phyloP scores from a whole-genome alignment of 1,284 basidiomycete species.

The Pascua sp. region DNA sequence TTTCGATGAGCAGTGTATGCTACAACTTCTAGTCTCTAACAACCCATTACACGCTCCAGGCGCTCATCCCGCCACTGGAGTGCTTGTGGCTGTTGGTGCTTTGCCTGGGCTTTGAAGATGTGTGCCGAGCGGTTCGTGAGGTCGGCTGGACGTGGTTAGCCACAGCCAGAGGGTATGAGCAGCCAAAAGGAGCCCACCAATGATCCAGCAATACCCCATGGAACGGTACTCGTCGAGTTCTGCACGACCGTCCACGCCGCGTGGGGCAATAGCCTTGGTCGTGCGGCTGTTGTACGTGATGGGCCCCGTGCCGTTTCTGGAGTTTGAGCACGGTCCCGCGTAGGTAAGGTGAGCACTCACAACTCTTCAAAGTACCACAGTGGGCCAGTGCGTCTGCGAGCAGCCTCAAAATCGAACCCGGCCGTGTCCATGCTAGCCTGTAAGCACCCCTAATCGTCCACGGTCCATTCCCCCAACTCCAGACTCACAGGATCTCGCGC shows the following conservation, averaged over 20 bases:
- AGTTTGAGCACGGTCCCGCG: no score
- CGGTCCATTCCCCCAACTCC: no score
- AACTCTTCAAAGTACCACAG: no score
- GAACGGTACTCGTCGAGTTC: neutral
- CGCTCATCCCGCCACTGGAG: neutral
- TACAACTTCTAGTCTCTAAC: no score
- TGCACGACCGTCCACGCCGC: no score
- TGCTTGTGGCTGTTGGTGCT: neutral
- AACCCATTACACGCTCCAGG: neutral
- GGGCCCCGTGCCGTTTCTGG: no score
- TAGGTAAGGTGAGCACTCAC: no score
- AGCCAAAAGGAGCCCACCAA: neutral
- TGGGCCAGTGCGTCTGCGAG: no score
- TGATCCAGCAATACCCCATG: conserved; percentile 1
- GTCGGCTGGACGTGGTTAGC: neutral
- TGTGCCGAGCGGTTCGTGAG: neutral
- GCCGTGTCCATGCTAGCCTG: neutral
- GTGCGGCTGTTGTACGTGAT: no score
- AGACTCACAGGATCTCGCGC: neutral
- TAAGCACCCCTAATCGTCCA: neutral
- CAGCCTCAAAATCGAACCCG: neutral
- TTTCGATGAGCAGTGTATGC: no score
- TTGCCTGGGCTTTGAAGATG: neutral
- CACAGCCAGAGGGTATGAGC: neutral
- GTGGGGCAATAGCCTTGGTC: no score